phyloP scores from a whole-genome alignment of 2,329 filamentous ascomycete genomes.

The Colletotrichum sp. region DNA sequence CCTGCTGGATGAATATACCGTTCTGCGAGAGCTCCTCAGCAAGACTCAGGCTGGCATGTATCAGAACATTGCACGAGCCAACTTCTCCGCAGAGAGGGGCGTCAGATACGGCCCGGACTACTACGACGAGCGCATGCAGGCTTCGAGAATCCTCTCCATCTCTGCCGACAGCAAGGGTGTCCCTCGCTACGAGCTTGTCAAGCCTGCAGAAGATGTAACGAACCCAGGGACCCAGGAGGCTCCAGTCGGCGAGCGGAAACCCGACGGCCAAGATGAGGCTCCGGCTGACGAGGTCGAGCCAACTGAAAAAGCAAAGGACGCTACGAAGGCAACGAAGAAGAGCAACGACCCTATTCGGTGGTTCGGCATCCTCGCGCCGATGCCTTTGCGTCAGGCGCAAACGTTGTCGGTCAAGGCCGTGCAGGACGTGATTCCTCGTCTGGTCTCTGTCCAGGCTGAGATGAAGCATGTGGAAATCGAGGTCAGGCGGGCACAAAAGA shows the following conservation, averaged over 20 bases:
- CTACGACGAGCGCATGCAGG: slow-evolving; percentile 78
- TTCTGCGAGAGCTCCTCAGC: slow-evolving; percentile 59
- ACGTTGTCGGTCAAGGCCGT: slow-evolving; percentile 59
- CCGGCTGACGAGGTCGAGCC: slow-evolving; percentile 4
- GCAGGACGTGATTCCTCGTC: slow-evolving; percentile 59
- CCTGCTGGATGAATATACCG: slow-evolving; percentile 71
- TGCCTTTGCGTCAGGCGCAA: slow-evolving; percentile 63
- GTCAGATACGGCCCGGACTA: slow-evolving; percentile 71
- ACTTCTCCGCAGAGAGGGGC: slow-evolving; percentile 71
- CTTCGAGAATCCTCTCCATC: slow-evolving; percentile 50
- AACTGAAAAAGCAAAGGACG: not conserved
- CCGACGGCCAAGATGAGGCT: not conserved
- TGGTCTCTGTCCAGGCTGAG: slow-evolving; percentile 62
- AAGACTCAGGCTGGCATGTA: slow-evolving; percentile 60
- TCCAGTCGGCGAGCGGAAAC: slow-evolving; percentile 8
- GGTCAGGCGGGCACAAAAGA: slow-evolving; percentile 67
- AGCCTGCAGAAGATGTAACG: slow-evolving; percentile 11
- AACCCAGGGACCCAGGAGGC: not conserved
- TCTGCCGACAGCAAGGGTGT: slow-evolving; percentile 11
- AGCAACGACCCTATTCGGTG: slow-evolving; percentile 61
- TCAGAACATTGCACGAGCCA: slow-evolving; percentile 72
- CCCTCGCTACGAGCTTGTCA: slow-evolving; percentile 27
- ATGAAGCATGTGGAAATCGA: slow-evolving; percentile 73
- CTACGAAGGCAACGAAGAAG: slow-evolving; percentile 2
- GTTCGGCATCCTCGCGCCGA: slow-evolving; percentile 61